Evolutionary conservation across 148 eudicot genomes (phyloP).

Genomic region (Silene uniflora): DNA sequence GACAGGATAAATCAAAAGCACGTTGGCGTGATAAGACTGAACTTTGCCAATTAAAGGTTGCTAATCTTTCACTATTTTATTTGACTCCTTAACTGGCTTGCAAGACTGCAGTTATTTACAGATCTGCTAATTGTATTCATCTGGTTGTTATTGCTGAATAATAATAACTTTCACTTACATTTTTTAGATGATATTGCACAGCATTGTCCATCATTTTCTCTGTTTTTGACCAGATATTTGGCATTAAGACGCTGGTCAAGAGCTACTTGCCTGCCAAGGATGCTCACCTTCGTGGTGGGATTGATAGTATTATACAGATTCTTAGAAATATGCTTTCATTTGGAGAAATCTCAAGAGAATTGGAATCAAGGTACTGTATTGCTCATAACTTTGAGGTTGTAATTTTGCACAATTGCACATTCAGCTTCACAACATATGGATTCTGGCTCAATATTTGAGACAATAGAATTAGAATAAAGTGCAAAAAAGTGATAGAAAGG

Average conservation of each 20-base stretch:
- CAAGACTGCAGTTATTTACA: neutral
- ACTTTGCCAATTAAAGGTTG: slow-evolving; percentile 81
- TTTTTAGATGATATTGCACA: neutral
- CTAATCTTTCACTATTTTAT: slow-evolving; percentile 15
- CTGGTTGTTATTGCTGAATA: neutral
- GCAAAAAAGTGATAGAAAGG: neutral
- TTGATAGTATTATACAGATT: slow-evolving; percentile 61
- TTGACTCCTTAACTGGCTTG: neutral
- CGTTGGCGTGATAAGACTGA: slow-evolving; percentile 89
- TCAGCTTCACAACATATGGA: neutral
- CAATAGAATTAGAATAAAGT: neutral
- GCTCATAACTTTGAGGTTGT: neutral
- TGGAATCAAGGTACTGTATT: slow-evolving; percentile 63
- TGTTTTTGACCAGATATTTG: slow-evolving; percentile 60
- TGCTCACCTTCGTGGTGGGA: slow-evolving; percentile 89
- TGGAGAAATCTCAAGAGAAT: slow-evolving; percentile 74
- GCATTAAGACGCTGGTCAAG: slow-evolving; percentile 82
- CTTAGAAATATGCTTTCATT: slow-evolving; percentile 65
- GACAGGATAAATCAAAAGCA: slow-evolving; percentile 42
- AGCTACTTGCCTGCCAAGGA: slow-evolving; percentile 93
- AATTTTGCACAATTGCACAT: neutral
- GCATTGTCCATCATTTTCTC: neutral
- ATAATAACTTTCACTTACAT: neutral
- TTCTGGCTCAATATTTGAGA: neutral
- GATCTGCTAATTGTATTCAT: neutral